Conservation (phyloP, 2,329 filamentous ascomycete species). For the Pseudogymnoascus sp. region DNA sequence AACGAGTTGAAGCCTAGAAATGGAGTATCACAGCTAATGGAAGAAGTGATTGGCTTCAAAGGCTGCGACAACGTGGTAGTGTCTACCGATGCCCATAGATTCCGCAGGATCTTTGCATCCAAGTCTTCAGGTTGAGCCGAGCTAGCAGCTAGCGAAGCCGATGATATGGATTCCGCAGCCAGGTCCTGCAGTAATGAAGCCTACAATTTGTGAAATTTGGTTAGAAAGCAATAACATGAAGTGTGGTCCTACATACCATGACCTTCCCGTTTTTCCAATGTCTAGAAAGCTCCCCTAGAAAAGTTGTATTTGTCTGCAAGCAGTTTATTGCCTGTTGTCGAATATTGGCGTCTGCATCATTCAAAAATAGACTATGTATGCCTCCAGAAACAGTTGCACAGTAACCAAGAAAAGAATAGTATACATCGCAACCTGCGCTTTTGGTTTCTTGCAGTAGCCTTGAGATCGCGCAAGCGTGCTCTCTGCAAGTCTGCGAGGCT, state of each 20-base stretch:
- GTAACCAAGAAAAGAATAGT: slow-evolving; percentile 30
- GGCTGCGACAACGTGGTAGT: slow-evolving; percentile 11
- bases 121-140: background rate
- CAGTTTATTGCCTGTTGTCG: slow-evolving; percentile 3
- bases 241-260: slow-evolving; percentile 8
- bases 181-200: slow-evolving; percentile 2
- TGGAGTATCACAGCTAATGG: background rate
- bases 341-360: background rate
- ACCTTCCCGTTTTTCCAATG: slow-evolving; percentile 11
- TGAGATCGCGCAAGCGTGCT: slow-evolving; percentile 27
- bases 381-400: slow-evolving; percentile 23
- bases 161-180: background rate
- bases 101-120: slow-evolving; percentile 1
- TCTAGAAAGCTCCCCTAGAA: background rate
- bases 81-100: slow-evolving; percentile 9
- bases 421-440: slow-evolving; percentile 18
- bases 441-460: slow-evolving; percentile 22
- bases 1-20: background rate
- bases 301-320: background rate
- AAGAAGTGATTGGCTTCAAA: background rate
- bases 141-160: background rate
- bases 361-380: slow-evolving; percentile 11
- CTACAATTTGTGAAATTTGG: slow-evolving; percentile 1
- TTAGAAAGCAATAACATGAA: background rate
- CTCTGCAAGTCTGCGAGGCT: slow-evolving; percentile 22